Evolutionary conservation across 805 yeast genomes (phyloP).

Genomic region (Saccharomycopsis sp.): DNA sequence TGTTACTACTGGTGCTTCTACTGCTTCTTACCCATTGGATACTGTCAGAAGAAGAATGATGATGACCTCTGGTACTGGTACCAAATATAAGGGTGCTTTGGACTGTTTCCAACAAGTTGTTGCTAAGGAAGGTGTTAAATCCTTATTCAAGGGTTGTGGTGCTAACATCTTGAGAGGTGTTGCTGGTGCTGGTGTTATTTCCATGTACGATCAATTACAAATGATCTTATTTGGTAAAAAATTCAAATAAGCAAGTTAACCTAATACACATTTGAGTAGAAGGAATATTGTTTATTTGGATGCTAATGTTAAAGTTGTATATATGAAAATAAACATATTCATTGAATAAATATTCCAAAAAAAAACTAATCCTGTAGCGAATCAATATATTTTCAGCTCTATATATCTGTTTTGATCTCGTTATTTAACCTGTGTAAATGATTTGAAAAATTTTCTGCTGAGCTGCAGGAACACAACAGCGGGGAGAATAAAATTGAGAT

Average conservation of each 20-base stretch:
- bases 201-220: constrained; percentile 96
- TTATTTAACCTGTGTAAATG: no score
- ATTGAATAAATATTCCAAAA: background rate
- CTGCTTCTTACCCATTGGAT: constrained; percentile 98
- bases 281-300: background rate
- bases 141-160: constrained; percentile 98
- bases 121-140: constrained; percentile 89
- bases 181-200: constrained; percentile 99
- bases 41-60: constrained; percentile 99
- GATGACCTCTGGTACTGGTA: constrained; percentile 99
- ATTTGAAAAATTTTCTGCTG: no score
- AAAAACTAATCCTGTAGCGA: no score
- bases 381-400: no score
- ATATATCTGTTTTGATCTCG: no score
- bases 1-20: constrained; percentile 97
- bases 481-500: no score
- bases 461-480: no score
- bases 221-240: constrained; percentile 93
- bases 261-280: background rate
- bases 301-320: background rate
- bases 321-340: constrained; percentile 1
- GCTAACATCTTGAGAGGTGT: constrained; percentile 99
- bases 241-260: constrained; percentile 50
- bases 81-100: constrained; percentile 90
- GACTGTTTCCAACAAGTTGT: constrained; percentile 89